These are phyloP conservation scores for Candida pseudoviswanathii DNA, from an alignment of 1,139 yeast genomes.

Conservation along the genomic window DNA sequence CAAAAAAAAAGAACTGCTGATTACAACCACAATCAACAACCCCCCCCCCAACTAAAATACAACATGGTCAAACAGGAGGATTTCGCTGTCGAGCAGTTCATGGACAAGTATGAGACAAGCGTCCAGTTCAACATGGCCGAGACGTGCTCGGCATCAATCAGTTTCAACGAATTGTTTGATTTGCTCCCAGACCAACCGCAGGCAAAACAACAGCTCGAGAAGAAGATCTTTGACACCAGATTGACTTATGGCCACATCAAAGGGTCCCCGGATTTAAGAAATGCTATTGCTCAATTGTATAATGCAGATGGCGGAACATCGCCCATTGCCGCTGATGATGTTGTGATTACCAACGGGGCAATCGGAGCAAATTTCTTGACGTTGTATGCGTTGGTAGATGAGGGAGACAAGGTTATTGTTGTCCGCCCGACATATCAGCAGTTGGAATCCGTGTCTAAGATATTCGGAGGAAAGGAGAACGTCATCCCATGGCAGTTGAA, in stretches of 20 bases:
- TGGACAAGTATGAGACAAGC: constrained; percentile 52
- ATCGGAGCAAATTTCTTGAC: constrained; percentile 58
- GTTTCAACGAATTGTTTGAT: constrained; percentile 38
- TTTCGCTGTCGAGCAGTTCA: constrained; percentile 59
- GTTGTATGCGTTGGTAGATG: constrained; percentile 48
- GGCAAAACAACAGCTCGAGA: constrained; percentile 11
- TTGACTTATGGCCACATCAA: constrained; percentile 52
- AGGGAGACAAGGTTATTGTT: constrained; percentile 52
- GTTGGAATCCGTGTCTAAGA: constrained; percentile 49
- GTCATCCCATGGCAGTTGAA: constrained; percentile 38
- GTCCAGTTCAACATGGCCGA: constrained; percentile 52
- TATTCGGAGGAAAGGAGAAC: constrained; percentile 43
- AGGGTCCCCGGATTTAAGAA: constrained; percentile 46
- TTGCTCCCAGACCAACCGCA: constrained; percentile 23
- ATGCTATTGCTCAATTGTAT: constrained; percentile 38
- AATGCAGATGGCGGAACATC: constrained; percentile 21
- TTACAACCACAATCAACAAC: too few relatives aligned
- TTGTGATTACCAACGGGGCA: constrained; percentile 58
- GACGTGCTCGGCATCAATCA: constrained; percentile 53
- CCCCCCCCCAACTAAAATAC: not conserved
- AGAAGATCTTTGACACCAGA: constrained; percentile 21
- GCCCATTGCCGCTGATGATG: constrained; percentile 28
- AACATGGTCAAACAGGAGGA: constrained; percentile 32
- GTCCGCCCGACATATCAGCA: constrained; percentile 59
- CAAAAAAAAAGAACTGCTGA: too few relatives aligned